phyloP scores from a whole-genome alignment of 805 yeast genomes.

The Pichia sporocuriosa region DNA sequence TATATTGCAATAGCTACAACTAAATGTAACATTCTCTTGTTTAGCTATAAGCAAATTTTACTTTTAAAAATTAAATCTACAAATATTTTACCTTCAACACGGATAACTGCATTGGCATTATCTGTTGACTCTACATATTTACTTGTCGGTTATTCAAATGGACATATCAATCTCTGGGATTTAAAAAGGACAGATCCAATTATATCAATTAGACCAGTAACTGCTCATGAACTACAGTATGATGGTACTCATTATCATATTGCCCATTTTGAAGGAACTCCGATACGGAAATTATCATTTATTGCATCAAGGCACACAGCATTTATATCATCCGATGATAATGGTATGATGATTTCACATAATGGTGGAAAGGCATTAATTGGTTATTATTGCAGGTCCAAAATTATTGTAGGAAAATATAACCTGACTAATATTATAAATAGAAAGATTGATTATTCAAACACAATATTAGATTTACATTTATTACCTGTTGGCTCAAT shows the following conservation, averaged over 20 bases:
- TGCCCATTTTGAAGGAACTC: conserved; percentile 32
- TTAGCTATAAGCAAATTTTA: conserved; percentile 61
- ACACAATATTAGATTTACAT: conserved; percentile 34
- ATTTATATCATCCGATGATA: conserved; percentile 46
- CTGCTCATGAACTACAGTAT: conserved; percentile 17
- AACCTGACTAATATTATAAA: conserved; percentile 12
- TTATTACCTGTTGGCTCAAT: conserved; percentile 57
- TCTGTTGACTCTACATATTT: conserved; percentile 65
- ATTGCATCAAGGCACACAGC: conserved; percentile 49
- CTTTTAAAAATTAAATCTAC: conserved; percentile 34
- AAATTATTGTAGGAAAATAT: conserved; percentile 47
- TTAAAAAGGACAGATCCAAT: conserved; percentile 30
- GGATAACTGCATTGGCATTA: conserved; percentile 48
- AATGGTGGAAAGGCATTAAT: conserved; percentile 53
- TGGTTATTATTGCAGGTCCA: conserved; percentile 41
- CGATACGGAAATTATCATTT: conserved; percentile 41
- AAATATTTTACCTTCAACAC: conserved; percentile 33
- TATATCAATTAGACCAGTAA: conserved; percentile 27
- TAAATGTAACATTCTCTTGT: conserved; percentile 57
- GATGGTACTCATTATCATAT: conserved; percentile 18
- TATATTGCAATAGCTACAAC: conserved; percentile 62
- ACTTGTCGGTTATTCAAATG: conserved; percentile 63
- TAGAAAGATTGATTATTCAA: conserved; percentile 9
- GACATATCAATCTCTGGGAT: conserved; percentile 68
- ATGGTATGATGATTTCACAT: conserved; percentile 58